Base-by-base conservation (phyloP, 148 eudicot genomes). In the Diospyros kaki region DNA sequence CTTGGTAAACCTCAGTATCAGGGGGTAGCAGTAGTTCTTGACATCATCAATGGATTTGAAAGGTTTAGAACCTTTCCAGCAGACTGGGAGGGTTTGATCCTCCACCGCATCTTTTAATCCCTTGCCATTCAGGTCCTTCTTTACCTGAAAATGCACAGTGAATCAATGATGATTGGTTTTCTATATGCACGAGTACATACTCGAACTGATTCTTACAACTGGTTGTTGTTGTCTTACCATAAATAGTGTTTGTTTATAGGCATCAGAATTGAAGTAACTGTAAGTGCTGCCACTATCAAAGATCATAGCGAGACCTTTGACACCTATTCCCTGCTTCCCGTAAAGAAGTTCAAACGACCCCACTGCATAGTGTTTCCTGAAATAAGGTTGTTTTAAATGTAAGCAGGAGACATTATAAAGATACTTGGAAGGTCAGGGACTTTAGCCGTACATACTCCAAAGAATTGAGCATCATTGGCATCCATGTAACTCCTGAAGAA, bases 201-300 rank as follows among this genome's bases (percentile, higher is more conserved):
- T 28, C 0, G 28, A 28, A 28, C 28, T 28, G 28, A 28, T 28
- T 28, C 28, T 28, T 28, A 28, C 28, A 28, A 28, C 28, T 28
- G 0, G 28, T 28, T 28, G 28, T 28, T 28, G 28, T 28, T 28
- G 28, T 28, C 85, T 87, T 66, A 95, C 98, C 90, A 68, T 75
- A 58, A 90, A 81, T 75, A 92, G 28, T 50, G 81, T 56, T 75
- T 81, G 83, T 78, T 81, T 73, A 66, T 92, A 90, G 73, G 89
- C 89, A 81, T 82, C 61, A 46, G 82, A 71, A 84, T 59, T 88
- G 68, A 95, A 79, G 84, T 95, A 95, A 64, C 87, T 90, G 73
- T 81, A 95, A 13, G 98, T 95, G 80, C 98, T 95, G 71, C 98
- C 98, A 81, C 94, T 92, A 73, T 95, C 98, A 76, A 95, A 84